These are phyloP conservation scores for Fusarium zealandicum DNA, from an alignment of 2,329 filamentous ascomycete species.

Conservation along the genomic window DNA sequence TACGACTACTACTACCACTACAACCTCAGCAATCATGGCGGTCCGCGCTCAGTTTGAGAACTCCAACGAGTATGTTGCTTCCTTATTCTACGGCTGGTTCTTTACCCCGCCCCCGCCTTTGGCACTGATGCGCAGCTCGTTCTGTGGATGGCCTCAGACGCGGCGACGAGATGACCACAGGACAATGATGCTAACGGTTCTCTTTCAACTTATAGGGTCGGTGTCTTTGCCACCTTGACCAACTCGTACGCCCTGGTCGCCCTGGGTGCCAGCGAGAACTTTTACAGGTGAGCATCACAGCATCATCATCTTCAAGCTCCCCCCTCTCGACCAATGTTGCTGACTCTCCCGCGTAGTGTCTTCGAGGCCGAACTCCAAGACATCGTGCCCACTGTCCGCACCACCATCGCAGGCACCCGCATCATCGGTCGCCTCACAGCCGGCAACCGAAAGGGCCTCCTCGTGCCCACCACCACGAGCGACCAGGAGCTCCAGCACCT, in stretches of 20 bases:
- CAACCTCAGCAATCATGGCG: conserved; percentile 59
- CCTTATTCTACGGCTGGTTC: background rate
- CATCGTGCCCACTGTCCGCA: conserved; percentile 95
- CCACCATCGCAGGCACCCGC: conserved; percentile 93
- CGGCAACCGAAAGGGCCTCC: conserved; percentile 94
- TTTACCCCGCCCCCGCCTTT: conserved; percentile 41
- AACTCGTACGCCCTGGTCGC: conserved; percentile 97
- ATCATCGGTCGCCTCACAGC: conserved; percentile 96
- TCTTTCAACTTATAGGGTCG: conserved; percentile 68
- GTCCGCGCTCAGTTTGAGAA: conserved; percentile 83
- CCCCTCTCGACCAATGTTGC: background rate
- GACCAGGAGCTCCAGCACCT: conserved; percentile 98
- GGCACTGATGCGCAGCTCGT: conserved; percentile 2
- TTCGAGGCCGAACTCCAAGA: conserved; percentile 98
- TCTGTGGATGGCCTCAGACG: background rate
- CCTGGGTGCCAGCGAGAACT: conserved; percentile 96
- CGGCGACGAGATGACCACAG: background rate
- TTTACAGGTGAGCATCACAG: conserved; percentile 75
- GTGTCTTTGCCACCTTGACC: conserved; percentile 95
- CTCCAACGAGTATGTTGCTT: conserved; percentile 79
- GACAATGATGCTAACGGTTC: conserved; percentile 15
- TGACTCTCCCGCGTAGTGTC: conserved; percentile 64
- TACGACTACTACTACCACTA: conserved; percentile 22
- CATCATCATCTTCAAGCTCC: background rate
- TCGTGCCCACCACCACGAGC: conserved; percentile 94